These are phyloP conservation scores for Alternaria sp. DNA, from an alignment of 2,329 filamentous ascomycete genomes.

Conservation along the genomic window DNA sequence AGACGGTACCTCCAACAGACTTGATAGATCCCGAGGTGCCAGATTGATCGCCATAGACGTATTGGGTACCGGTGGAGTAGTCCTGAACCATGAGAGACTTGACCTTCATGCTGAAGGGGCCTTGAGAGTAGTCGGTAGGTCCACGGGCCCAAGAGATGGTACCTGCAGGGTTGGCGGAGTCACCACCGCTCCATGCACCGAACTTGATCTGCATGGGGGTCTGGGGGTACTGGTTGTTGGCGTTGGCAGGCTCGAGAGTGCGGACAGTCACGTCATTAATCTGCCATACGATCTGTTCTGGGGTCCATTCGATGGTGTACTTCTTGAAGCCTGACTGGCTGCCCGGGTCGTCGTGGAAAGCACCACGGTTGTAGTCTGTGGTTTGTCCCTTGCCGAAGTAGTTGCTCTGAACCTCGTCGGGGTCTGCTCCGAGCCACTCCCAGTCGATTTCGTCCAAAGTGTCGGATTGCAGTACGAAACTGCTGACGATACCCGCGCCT, in stretches of 20 bases:
- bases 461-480: constrained; percentile 88
- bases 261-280: constrained; percentile 80
- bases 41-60: constrained; percentile 78
- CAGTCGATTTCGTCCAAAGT: constrained; percentile 95
- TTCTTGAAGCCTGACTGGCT: constrained; percentile 81
- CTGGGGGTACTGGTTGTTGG: constrained; percentile 85
- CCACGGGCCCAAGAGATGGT: constrained; percentile 92
- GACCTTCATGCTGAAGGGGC: constrained; percentile 87
- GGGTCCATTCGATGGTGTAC: constrained; percentile 92
- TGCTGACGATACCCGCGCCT: constrained; percentile 91
- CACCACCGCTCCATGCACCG: constrained; percentile 90
- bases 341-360: constrained; percentile 71
- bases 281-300: constrained; percentile 83
- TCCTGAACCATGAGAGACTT: constrained; percentile 78
- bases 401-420: constrained; percentile 86
- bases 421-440: constrained; percentile 87
- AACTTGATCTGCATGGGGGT: constrained; percentile 95
- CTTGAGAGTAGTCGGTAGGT: constrained; percentile 79
- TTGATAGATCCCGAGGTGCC: constrained; percentile 84
- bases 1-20: constrained; percentile 78
- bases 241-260: constrained; percentile 72
- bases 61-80: constrained; percentile 89
- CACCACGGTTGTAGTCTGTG: constrained; percentile 83
- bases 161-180: constrained; percentile 76
- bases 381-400: constrained; percentile 84